These are phyloP conservation scores for Halophytophthora polymorphica DNA, from an alignment of 352 stramenopile genomes.

Conservation along the genomic window DNA sequence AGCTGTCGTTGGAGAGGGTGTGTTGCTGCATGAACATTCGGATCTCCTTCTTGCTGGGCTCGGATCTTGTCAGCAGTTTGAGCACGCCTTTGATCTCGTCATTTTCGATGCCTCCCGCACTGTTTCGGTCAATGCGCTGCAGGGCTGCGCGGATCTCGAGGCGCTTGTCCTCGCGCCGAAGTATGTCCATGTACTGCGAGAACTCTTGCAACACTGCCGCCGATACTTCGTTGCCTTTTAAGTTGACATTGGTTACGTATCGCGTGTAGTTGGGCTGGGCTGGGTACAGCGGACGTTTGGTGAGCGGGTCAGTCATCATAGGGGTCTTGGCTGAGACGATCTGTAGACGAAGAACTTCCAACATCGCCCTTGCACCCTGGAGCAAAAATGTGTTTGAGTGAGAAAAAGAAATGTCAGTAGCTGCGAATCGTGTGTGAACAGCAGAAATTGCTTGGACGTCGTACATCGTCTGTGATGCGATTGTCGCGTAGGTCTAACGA, in stretches of 20 bases:
- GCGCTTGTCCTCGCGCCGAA: constrained; percentile 73
- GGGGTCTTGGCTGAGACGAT: constrained; percentile 70
- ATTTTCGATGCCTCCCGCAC: constrained; percentile 54
- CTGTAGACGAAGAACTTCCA: constrained; percentile 77
- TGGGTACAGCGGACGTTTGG: constrained; percentile 44
- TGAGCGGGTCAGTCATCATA: constrained; percentile 43
- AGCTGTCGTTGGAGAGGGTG: constrained; percentile 37
- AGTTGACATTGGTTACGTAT: constrained; percentile 69
- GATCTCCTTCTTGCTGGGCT: constrained; percentile 78
- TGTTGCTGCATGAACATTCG: constrained; percentile 61
- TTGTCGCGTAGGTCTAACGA: constrained; percentile 77
- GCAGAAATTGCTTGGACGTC: not conserved
- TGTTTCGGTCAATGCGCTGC: constrained; percentile 70
- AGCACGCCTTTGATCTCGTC: constrained; percentile 77
- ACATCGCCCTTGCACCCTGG: constrained; percentile 55
- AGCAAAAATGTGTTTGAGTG: not conserved
- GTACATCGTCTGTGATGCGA: constrained; percentile 73
- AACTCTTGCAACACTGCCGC: constrained; percentile 54
- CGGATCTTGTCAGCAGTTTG: constrained; percentile 67
- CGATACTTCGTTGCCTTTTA: constrained; percentile 82
- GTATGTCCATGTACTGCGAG: constrained; percentile 68
- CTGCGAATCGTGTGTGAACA: not conserved
- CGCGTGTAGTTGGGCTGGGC: constrained; percentile 53
- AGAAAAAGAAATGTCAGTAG: not conserved
- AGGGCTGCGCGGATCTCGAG: constrained; percentile 74